Evolutionary conservation across 257 asterid species (phyloP).

Genomic region (Solanum sejunctum): DNA sequence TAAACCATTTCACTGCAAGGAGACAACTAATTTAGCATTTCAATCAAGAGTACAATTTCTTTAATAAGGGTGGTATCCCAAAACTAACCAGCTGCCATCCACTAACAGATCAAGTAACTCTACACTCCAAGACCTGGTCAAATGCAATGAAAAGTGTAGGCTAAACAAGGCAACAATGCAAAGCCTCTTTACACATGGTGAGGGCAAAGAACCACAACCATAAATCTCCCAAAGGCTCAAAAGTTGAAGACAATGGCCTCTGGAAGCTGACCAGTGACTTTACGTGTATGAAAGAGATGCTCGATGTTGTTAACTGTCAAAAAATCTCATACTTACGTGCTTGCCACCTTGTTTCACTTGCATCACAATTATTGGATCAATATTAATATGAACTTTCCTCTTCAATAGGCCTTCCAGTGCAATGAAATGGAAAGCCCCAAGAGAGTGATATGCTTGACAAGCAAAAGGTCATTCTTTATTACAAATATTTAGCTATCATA

Average conservation of each 20-base stretch:
- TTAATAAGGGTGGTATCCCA: too few relatives aligned
- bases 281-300: background rate
- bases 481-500: background rate
- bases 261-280: background rate
- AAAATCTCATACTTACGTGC: background rate
- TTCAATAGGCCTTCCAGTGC: background rate
- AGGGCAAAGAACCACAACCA: background rate
- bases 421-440: background rate
- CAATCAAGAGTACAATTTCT: background rate
- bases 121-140: background rate
- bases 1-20: background rate
- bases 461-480: background rate
- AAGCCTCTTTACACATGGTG: background rate
- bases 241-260: background rate
- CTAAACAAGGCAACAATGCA: background rate
- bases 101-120: background rate
- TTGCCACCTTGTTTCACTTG: background rate
- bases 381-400: background rate
- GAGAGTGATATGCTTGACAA: background rate
- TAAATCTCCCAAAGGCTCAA: background rate
- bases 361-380: background rate
- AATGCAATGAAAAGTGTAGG: background rate
- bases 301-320: background rate
- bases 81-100: background rate
- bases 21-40: background rate